phyloP scores from a whole-genome alignment of 768 basidiomycete genomes.

The Phlebiopsis flavidoalba region DNA sequence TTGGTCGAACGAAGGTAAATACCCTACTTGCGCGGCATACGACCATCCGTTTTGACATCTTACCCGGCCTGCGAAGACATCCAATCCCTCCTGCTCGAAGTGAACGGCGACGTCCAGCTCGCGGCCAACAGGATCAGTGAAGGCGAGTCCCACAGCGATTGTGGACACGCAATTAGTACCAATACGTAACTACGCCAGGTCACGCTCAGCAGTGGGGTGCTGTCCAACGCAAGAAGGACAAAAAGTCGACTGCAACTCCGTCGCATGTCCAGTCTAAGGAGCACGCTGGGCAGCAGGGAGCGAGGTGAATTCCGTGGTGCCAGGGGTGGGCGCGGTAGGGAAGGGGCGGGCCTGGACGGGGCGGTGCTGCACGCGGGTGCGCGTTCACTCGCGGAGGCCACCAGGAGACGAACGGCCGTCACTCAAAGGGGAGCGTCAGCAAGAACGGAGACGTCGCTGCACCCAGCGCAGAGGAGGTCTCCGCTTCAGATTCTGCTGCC shows the following conservation, averaged over 20 bases:
- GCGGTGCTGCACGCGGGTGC: slow-evolving; percentile 36
- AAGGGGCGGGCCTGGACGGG: slow-evolving; percentile 39
- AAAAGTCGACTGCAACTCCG: slow-evolving; percentile 43
- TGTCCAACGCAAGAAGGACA: slow-evolving; percentile 85
- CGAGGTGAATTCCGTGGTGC: slow-evolving; percentile 55
- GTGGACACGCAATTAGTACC: not conserved
- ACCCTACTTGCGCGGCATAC: slow-evolving; percentile 2
- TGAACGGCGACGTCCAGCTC: slow-evolving; percentile 60
- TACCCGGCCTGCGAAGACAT: slow-evolving; percentile 44
- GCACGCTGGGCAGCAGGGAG: slow-evolving; percentile 35
- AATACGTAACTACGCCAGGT: slow-evolving; percentile 38
- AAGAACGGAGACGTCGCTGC: slow-evolving; percentile 13
- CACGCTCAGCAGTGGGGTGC: slow-evolving; percentile 77
- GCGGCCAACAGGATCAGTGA: slow-evolving; percentile 75
- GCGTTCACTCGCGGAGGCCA: slow-evolving; percentile 44
- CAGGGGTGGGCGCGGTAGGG: slow-evolving; percentile 62
- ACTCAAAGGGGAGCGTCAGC: slow-evolving; percentile 28
- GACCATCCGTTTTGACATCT: slow-evolving; percentile 11
- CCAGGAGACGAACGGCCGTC: slow-evolving; percentile 30
- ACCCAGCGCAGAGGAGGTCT: not conserved
- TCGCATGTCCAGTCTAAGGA: slow-evolving; percentile 47
- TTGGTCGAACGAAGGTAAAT: slow-evolving; percentile 66
- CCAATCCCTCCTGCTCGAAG: slow-evolving; percentile 61
- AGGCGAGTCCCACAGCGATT: slow-evolving; percentile 32
- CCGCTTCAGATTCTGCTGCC: slow-evolving; percentile 4